Percentiles rank a stretch among this genome's conserved stretches.
Conservation (phyloP, 768 basidiomycete genomes). For the Pisolithus marmoratus region DNA sequence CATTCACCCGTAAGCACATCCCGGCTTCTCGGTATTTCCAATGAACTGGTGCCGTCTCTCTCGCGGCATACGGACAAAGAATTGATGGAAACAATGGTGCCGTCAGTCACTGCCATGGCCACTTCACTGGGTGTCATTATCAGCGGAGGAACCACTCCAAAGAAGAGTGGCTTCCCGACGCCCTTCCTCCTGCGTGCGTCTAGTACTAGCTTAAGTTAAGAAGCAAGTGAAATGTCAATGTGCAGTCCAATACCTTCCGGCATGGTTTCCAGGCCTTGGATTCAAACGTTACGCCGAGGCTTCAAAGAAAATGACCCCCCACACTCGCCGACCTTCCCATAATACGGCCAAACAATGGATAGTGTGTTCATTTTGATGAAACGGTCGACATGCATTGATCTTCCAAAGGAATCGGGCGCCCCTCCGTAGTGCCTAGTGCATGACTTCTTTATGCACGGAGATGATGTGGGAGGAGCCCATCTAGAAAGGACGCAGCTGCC, state of each 20-base stretch:
- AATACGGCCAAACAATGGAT: constrained; percentile 19
- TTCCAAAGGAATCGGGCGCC: neutral
- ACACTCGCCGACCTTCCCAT: constrained; percentile 15
- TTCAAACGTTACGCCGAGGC: neutral
- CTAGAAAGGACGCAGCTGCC: neutral
- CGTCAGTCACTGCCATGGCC: neutral
- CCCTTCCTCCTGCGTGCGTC: constrained; percentile 6
- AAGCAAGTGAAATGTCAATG: too few relatives aligned
- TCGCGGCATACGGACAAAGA: constrained; percentile 14
- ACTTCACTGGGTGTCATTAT: neutral
- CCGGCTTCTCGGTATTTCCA: neutral
- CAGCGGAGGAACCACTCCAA: neutral
- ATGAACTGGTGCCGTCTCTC: constrained; percentile 12
- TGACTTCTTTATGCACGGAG: neutral
- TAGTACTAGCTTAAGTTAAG: neutral
- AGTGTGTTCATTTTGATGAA: constrained; percentile 5
- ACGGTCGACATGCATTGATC: neutral
- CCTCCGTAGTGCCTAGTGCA: neutral
- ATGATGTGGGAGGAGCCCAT: neutral
- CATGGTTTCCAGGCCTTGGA: constrained; percentile 7
- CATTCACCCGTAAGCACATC: constrained; percentile 7
- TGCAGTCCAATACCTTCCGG: constrained; percentile 6
- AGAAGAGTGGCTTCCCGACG: constrained; percentile 1
- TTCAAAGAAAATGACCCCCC: neutral
- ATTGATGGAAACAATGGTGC: neutral